These are phyloP conservation scores for Yamadazyma taylorii DNA, from an alignment of 1,139 yeast species.

Conservation along the genomic window DNA sequence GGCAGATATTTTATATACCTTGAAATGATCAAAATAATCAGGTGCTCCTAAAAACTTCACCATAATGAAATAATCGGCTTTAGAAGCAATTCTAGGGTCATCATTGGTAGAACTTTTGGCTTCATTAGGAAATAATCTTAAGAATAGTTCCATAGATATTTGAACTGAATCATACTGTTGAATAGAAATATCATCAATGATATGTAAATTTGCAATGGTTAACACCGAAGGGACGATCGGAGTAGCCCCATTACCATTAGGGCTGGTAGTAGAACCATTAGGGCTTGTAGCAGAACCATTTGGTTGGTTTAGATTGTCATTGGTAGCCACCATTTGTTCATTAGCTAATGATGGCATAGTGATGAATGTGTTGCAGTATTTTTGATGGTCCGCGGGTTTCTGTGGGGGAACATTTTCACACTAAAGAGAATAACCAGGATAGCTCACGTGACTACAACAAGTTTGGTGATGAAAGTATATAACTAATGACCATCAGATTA, in stretches of 20 bases:
- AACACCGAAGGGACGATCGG: constrained; percentile 7
- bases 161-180: constrained; percentile 30
- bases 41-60: constrained; percentile 48
- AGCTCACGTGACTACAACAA: neutral
- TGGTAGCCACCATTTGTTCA: neutral
- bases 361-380: neutral
- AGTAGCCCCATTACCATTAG: neutral
- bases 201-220: constrained; percentile 30
- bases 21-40: constrained; percentile 35
- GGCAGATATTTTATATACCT: constrained; percentile 36
- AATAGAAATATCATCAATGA: constrained; percentile 32
- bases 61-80: constrained; percentile 24
- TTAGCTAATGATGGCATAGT: neutral
- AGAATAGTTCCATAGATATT: constrained; percentile 35
- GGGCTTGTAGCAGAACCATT: neutral
- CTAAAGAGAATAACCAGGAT: neutral
- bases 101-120: no score
- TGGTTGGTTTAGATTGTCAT: neutral
- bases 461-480: no score
- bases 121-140: constrained; percentile 30
- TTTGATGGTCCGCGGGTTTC: constrained; percentile 1
- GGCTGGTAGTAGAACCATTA: neutral
- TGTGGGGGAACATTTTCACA: constrained; percentile 1
- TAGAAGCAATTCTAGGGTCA: constrained; percentile 14
- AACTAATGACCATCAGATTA: no score